Conservation (phyloP, 768 basidiomycete species). For the Lentinula guzmanii region DNA sequence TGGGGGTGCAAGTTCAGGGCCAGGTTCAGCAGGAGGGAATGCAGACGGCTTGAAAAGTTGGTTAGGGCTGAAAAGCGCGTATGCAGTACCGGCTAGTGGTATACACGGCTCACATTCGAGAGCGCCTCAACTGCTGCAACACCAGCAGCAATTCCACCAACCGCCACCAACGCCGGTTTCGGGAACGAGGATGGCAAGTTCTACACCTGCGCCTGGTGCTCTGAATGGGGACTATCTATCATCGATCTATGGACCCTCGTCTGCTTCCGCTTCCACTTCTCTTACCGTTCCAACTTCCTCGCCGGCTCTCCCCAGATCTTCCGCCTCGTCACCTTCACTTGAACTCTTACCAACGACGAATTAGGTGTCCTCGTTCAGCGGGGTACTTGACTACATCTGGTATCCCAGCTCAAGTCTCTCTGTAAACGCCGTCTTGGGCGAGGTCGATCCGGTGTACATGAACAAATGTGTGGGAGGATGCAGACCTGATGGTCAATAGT, state of each 20-base stretch:
- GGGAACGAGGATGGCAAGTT: background rate
- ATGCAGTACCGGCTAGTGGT: constrained; percentile 32
- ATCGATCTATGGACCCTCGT: background rate
- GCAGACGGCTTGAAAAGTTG: constrained; percentile 78
- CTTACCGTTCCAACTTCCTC: background rate
- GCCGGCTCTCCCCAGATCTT: background rate
- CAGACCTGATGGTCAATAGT: constrained; percentile 8
- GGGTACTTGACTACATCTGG: constrained; percentile 92
- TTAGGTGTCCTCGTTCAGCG: constrained; percentile 81
- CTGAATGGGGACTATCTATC: background rate
- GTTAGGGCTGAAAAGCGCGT: constrained; percentile 80
- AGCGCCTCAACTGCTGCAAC: background rate
- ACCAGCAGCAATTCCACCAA: background rate
- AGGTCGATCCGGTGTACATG: constrained; percentile 80
- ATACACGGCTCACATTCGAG: background rate
- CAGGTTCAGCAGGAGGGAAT: background rate
- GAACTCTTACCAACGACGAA: constrained; percentile 76
- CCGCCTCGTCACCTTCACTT: background rate
- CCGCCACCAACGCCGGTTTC: background rate
- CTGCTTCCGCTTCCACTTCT: background rate
- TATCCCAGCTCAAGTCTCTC: constrained; percentile 69
- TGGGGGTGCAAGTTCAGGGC: background rate
- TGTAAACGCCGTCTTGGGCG: constrained; percentile 81
- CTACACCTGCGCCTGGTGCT: background rate
- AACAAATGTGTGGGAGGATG: constrained; percentile 74